phyloP scores from a whole-genome alignment of 1,139 yeast genomes.

The Kodamaea suecica region DNA sequence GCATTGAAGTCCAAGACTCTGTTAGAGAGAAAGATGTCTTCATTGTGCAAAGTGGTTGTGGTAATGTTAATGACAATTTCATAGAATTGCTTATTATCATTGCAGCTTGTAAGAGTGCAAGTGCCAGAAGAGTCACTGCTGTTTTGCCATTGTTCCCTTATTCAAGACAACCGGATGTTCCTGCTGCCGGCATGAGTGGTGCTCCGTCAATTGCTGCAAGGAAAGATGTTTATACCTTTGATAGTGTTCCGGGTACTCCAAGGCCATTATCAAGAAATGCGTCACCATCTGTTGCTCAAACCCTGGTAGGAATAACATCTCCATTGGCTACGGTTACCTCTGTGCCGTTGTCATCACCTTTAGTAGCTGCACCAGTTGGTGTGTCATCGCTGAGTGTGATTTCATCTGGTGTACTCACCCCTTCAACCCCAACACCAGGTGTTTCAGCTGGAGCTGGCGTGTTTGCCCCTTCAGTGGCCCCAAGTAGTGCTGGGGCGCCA shows the following conservation, averaged over 20 bases:
- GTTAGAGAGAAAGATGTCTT: slow-evolving; percentile 94
- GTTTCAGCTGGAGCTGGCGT: not conserved
- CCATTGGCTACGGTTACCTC: slow-evolving; percentile 1
- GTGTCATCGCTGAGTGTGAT: not conserved
- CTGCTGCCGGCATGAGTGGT: slow-evolving; percentile 65
- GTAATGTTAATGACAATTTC: slow-evolving; percentile 87
- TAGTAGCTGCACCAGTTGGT: not conserved
- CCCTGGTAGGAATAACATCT: slow-evolving; percentile 13
- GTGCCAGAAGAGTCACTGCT: slow-evolving; percentile 91
- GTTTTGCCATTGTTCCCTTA: slow-evolving; percentile 94
- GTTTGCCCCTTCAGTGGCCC: not conserved
- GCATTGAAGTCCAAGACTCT: slow-evolving; percentile 75
- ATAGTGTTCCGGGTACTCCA: slow-evolving; percentile 66
- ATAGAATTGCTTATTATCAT: slow-evolving; percentile 85
- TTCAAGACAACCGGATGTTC: slow-evolving; percentile 93
- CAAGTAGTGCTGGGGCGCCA: slow-evolving; percentile 15
- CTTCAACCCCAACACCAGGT: too few species aligned
- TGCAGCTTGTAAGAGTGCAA: slow-evolving; percentile 93
- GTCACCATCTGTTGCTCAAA: not conserved
- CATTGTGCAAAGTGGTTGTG: slow-evolving; percentile 78
- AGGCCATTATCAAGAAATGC: slow-evolving; percentile 29
- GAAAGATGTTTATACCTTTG: slow-evolving; percentile 50
- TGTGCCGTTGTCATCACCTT: not conserved
- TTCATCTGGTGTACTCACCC: not conserved
- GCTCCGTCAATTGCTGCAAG: slow-evolving; percentile 43